phyloP scores from a whole-genome alignment of 306 rosid genomes.

The Corylus americana region DNA sequence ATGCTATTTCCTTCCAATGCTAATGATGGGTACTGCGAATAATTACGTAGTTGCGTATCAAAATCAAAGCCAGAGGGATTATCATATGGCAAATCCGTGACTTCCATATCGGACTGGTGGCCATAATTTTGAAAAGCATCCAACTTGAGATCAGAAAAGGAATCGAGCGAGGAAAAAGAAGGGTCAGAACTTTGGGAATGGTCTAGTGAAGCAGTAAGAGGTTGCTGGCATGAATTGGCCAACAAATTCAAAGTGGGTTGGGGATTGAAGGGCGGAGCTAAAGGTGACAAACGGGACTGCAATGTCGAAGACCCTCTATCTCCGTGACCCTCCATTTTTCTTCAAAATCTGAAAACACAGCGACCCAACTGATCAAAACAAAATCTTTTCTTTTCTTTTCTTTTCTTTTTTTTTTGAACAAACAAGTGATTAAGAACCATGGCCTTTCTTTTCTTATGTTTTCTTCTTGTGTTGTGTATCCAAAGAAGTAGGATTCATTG shows the following conservation, averaged over 20 bases:
- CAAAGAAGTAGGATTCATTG: background rate
- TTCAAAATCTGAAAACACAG: conserved; percentile 4
- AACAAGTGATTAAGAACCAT: background rate
- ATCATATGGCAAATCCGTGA: conserved; percentile 7
- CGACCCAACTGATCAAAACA: conserved; percentile 2
- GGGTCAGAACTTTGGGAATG: conserved; percentile 33
- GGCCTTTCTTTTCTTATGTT: background rate
- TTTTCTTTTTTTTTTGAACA: background rate
- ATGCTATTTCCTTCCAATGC: conserved; percentile 28
- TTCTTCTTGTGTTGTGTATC: background rate
- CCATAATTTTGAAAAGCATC: conserved; percentile 2
- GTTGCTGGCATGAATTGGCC: conserved; percentile 13
- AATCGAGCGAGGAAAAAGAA: conserved; percentile 37
- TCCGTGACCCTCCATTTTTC: conserved; percentile 23
- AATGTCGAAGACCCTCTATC: conserved; percentile 13
- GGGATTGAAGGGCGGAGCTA: conserved; percentile 55
- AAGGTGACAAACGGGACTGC: conserved; percentile 57
- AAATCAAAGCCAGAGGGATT: conserved; percentile 17
- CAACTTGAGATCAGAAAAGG: conserved; percentile 30
- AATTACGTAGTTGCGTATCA: background rate
- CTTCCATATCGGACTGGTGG: background rate
- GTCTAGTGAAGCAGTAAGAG: conserved; percentile 2
- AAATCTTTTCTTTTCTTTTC: background rate
- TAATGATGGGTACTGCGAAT: conserved; percentile 24
- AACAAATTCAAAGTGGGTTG: conserved; percentile 28